Base-by-base conservation (phyloP, 176 grass and related monocot species). In the Elymus sibiricus region DNA sequence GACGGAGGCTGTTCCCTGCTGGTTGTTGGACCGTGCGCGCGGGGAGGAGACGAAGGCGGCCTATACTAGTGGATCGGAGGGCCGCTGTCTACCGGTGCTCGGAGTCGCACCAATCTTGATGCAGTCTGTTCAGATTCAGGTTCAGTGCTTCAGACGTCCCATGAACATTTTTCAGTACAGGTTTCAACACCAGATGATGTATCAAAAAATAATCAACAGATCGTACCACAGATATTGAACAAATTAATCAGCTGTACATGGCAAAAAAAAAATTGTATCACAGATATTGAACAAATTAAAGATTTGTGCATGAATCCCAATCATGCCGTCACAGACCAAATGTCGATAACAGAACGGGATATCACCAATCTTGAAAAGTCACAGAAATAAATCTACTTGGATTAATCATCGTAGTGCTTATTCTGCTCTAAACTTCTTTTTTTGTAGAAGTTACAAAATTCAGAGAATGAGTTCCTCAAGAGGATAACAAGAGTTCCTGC, bases 391-490 rank as follows among this genome's bases (percentile, higher is more conserved):
- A 53, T 7, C 49, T 53, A 53, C 49, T n/a, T 83, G 46, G 5
- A 69, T 84, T 37, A 80, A 29, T 17, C 71, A 39, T 51, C 6
- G 6, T 17, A 34, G 69, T 75, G 68, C 62, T 81, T 85, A 88
- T 87, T 88, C 16, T 24, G 47, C 59, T 38, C 27, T 61, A 27
- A 70, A 5, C 6, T 34, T 38, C 49, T 6, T 82, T 25, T 40
- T 84, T 35, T 39, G 47, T 53, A 47, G 17, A 81, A 42, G 70
- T 88, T 70, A 84, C 49, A 84, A 76, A 84, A 70, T 22, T 80
- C 51, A 91, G 81, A 91, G 17, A 40, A 32, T 76, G 61, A 16
- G 6, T 40, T 42, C 70, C 63, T 16, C 49, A 26, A 76, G 49
- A 81, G 10, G 49, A 37, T 25, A 69, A 49, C 34, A 70, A 17